Percentiles rank a stretch among this genome's conserved stretches.
Evolutionary conservation across 1,284 basidiomycete genomes (phyloP).

Genomic region (Neotropicomus parvogracilis): DNA sequence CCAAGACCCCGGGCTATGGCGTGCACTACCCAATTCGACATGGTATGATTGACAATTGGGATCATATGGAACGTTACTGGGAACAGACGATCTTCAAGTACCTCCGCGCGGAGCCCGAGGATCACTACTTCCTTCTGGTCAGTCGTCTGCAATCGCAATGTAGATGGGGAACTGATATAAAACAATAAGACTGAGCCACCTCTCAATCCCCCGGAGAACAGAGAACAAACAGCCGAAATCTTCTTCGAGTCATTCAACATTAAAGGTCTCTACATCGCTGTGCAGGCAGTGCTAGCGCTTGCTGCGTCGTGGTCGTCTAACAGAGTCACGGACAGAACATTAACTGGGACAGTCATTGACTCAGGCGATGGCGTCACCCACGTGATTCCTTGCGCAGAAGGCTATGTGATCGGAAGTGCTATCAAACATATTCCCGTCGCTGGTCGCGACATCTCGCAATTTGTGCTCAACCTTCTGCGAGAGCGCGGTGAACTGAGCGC

Average conservation of each 20-base stretch:
- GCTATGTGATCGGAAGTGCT: conserved; percentile 97
- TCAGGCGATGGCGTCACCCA: conserved; percentile 99
- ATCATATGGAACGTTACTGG: conserved; percentile 99
- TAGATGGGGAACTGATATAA: conserved; percentile 4
- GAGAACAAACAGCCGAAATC: conserved; percentile 99
- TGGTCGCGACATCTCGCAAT: conserved; percentile 95
- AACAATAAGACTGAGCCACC: conserved; percentile 88
- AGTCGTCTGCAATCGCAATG: conserved; percentile 32
- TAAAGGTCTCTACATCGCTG: conserved; percentile 96
- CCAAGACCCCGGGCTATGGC: conserved; percentile 87
- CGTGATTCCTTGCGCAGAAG: conserved; percentile 95
- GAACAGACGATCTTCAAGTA: conserved; percentile 99
- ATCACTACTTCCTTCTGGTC: conserved; percentile 97
- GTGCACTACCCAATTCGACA: conserved; percentile 97
- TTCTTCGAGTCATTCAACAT: conserved; percentile 99
- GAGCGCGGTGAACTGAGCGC: conserved; percentile 90
- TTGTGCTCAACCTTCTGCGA: conserved; percentile 94
- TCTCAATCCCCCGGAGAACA: conserved; percentile 96
- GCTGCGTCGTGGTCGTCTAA: conserved; percentile 97
- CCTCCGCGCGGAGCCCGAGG: conserved; percentile 96
- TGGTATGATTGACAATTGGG: conserved; percentile 99
- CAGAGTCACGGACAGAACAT: conserved; percentile 87
- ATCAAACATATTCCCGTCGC: conserved; percentile 99
- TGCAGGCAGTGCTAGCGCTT: conserved; percentile 98
- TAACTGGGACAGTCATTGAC: conserved; percentile 98